Conservation (phyloP, 2,329 filamentous ascomycete species). For the Phoma herbarum region DNA sequence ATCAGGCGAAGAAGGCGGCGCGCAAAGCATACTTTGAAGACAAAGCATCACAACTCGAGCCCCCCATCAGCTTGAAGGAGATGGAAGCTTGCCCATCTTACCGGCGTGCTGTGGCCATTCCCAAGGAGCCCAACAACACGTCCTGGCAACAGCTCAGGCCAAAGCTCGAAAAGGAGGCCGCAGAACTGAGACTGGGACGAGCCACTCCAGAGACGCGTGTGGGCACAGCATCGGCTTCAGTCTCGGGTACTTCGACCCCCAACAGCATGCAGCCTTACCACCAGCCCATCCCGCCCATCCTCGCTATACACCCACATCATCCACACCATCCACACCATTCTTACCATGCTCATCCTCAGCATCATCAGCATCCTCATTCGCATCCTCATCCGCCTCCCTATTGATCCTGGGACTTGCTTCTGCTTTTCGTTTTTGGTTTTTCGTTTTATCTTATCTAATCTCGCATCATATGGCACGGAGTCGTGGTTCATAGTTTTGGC, state of each 20-base stretch:
- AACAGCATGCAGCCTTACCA: constrained; percentile 21
- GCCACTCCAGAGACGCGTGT: constrained; percentile 19
- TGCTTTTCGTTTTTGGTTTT: neutral
- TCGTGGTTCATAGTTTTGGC: constrained; percentile 18
- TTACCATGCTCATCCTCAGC: constrained; percentile 3
- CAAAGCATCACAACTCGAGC: constrained; percentile 48
- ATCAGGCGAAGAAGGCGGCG: constrained; percentile 45
- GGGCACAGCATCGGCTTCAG: constrained; percentile 25
- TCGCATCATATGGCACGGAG: constrained; percentile 16
- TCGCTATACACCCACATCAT: neutral
- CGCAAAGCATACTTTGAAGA: constrained; percentile 49
- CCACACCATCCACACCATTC: neutral
- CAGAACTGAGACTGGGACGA: constrained; percentile 30
- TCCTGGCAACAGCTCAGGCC: constrained; percentile 50
- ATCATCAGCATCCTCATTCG: constrained; percentile 5
- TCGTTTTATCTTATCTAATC: too few species aligned
- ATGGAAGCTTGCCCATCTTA: constrained; percentile 53
- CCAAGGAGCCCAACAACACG: constrained; percentile 49
- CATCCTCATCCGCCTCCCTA: constrained; percentile 11
- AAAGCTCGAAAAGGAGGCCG: constrained; percentile 48
- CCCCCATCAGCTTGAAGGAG: constrained; percentile 47
- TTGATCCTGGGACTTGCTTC: neutral
- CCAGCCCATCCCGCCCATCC: neutral
- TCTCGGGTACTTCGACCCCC: constrained; percentile 35
- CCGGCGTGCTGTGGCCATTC: constrained; percentile 50